Percentiles rank a stretch among this genome's conserved stretches.
phyloP scores from a whole-genome alignment of 2,329 filamentous ascomycete species.

The Bipolaris oryzae region DNA sequence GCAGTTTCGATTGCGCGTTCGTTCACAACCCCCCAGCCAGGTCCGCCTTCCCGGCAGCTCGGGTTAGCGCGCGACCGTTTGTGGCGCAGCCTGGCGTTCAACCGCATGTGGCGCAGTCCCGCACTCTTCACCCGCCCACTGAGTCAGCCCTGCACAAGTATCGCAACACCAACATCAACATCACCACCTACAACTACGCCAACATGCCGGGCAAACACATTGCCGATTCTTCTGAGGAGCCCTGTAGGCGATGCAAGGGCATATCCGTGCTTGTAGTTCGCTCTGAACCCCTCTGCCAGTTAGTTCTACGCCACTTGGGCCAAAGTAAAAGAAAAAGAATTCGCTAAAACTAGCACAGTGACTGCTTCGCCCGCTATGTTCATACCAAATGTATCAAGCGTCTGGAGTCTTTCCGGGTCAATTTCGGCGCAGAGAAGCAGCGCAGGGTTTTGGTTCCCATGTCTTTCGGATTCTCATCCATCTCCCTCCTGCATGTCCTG shows the following conservation, averaged over 20 bases:
- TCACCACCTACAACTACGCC: slow-evolving; percentile 8
- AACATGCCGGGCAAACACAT: slow-evolving; percentile 45
- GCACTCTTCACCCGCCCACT: slow-evolving; percentile 1
- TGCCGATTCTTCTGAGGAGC: slow-evolving; percentile 23
- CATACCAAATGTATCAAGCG: slow-evolving; percentile 81
- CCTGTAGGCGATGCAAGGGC: slow-evolving; percentile 64
- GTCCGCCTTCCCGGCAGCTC: slow-evolving; percentile 19
- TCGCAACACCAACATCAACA: slow-evolving; percentile 11
- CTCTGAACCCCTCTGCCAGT: slow-evolving; percentile 66
- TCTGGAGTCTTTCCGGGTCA: slow-evolving; percentile 68
- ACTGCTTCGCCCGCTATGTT: slow-evolving; percentile 81
- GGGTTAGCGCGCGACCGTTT: slow-evolving; percentile 18
- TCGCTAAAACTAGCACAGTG: slow-evolving; percentile 52
- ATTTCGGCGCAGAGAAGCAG: slow-evolving; percentile 52
- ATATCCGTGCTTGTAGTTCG: slow-evolving; percentile 62
- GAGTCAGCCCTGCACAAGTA: slow-evolving; percentile 18
- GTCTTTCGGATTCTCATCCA: slow-evolving; percentile 82
- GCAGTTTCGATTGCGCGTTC: slow-evolving; percentile 30
- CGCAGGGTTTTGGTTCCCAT: slow-evolving; percentile 75
- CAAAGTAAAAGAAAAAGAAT: slow-evolving; percentile 5
- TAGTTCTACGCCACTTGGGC: slow-evolving; percentile 28
- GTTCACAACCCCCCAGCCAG: slow-evolving; percentile 19
- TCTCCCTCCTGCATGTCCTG: slow-evolving; percentile 76
- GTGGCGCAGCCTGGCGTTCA: slow-evolving; percentile 21
- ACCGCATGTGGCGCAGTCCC: slow-evolving; percentile 24